Percentiles rank a stretch among this genome's conserved stretches.
These are phyloP conservation scores for Candida xyloterini DNA, from an alignment of 805 yeast species.

Conservation along the genomic window DNA sequence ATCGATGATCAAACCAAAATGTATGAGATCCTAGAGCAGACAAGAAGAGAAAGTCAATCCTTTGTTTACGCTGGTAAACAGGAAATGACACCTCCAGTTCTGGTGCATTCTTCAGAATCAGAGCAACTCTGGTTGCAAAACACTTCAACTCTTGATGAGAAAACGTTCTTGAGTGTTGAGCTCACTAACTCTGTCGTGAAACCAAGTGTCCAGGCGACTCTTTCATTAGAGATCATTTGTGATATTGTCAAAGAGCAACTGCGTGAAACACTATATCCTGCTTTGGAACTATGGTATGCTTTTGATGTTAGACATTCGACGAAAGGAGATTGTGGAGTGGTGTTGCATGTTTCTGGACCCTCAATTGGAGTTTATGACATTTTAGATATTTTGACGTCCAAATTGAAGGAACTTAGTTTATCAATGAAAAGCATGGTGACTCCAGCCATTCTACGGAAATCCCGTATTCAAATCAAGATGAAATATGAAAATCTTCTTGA, in stretches of 20 bases:
- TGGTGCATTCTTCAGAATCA: constrained; percentile 33
- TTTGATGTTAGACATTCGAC: constrained; percentile 57
- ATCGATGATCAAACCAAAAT: constrained; percentile 27
- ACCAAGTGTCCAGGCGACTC: constrained; percentile 38
- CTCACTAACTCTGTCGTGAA: constrained; percentile 32
- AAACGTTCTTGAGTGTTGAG: constrained; percentile 45
- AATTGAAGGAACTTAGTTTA: constrained; percentile 27
- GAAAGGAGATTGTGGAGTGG: constrained; percentile 52
- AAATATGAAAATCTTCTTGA: constrained; percentile 44
- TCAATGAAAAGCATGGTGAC: constrained; percentile 14
- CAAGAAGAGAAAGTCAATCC: constrained; percentile 30
- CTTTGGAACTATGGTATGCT: constrained; percentile 51
- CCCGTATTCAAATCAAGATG: constrained; percentile 46
- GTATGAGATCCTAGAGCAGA: constrained; percentile 17
- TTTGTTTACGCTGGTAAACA: constrained; percentile 35
- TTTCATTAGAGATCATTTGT: constrained; percentile 52
- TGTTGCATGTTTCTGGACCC: constrained; percentile 56
- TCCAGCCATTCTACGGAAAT: constrained; percentile 41
- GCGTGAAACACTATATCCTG: constrained; percentile 45
- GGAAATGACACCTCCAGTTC: constrained; percentile 33
- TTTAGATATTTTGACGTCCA: constrained; percentile 33
- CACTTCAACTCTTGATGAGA: constrained; percentile 28
- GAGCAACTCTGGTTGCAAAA: constrained; percentile 57
- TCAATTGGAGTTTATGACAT: constrained; percentile 37
- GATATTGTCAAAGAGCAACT: constrained; percentile 44